A percentile compares a stretch with the other conserved stretches of the same genome.
Evolutionary conservation across 192 early-diverging fungal species (phyloP).

Genomic region (Coemansia sp.): DNA sequence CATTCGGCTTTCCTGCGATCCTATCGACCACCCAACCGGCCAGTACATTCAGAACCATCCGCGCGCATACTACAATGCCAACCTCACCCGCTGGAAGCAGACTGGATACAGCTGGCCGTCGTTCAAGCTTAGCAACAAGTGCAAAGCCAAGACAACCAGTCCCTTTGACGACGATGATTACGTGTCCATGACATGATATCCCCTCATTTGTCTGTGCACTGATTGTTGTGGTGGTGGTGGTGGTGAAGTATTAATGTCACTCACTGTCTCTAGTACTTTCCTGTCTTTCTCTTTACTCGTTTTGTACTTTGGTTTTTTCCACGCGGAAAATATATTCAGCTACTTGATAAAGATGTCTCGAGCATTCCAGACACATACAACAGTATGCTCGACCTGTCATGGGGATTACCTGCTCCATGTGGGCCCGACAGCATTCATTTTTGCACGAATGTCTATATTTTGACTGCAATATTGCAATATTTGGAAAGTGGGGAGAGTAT

Average conservation of each 20-base stretch:
- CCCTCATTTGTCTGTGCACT: too few species aligned
- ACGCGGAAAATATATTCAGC: neutral
- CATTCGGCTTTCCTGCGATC: constrained; percentile 57
- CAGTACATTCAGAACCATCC: constrained; percentile 59
- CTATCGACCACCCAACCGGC: constrained; percentile 54
- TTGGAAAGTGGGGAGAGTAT: too few species aligned
- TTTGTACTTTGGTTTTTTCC: constrained; percentile 1
- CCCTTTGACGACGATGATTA: constrained; percentile 36
- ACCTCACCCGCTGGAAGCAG: constrained; percentile 49
- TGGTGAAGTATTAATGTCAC: too few species aligned
- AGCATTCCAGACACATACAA: neutral
- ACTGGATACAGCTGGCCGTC: constrained; percentile 53
- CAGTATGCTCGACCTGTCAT: too few species aligned
- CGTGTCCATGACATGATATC: constrained; percentile 14
- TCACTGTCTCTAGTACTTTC: too few species aligned
- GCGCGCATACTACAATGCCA: constrained; percentile 56
- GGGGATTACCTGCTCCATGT: too few species aligned
- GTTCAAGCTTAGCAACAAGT: constrained; percentile 47
- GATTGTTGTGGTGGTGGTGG: too few species aligned
- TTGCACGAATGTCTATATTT: too few species aligned
- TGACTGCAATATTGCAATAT: too few species aligned
- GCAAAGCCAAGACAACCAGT: constrained; percentile 31
- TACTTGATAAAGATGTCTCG: neutral
- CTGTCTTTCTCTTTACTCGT: neutral
- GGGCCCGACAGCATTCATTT: too few species aligned